Percentiles rank a stretch among this genome's conserved stretches.
Conservation (phyloP, 768 basidiomycete genomes). For the Cystobasidium ongulense region DNA sequence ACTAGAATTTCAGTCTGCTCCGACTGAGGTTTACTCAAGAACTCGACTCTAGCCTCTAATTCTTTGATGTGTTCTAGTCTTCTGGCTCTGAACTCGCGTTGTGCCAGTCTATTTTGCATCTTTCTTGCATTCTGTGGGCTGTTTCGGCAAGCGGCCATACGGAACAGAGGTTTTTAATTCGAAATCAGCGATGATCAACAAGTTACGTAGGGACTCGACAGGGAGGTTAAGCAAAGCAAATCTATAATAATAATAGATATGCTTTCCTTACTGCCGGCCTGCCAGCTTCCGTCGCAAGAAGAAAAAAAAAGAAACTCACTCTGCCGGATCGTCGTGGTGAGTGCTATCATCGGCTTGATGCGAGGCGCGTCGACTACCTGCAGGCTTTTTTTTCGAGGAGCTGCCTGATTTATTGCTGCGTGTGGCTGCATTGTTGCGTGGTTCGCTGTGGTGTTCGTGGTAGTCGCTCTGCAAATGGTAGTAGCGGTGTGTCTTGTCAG, state of each 20-base stretch:
- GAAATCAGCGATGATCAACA: background rate
- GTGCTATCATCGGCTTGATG: background rate
- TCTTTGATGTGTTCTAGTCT: constrained; percentile 9
- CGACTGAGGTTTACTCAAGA: background rate
- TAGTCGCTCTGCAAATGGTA: background rate
- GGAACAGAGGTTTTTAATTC: background rate
- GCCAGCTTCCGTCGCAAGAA: too few relatives aligned
- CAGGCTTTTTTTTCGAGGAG: background rate
- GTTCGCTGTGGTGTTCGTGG: background rate
- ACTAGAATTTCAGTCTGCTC: constrained; percentile 7
- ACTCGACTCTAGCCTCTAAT: background rate
- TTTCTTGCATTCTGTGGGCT: constrained; percentile 2
- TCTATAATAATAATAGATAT: too few relatives aligned
- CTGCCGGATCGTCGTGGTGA: background rate
- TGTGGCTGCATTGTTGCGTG: background rate
- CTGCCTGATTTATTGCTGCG: background rate
- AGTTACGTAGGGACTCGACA: too few relatives aligned
- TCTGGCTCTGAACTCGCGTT: background rate
- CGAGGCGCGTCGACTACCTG: background rate
- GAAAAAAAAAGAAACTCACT: background rate
- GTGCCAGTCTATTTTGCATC: constrained; percentile 4
- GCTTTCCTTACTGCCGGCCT: too few relatives aligned
- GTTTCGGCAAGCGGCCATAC: background rate
- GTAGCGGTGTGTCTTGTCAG: background rate
- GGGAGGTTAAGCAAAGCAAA: too few relatives aligned